Percentiles rank a stretch among this genome's conserved stretches.
Evolutionary conservation across 2,329 filamentous ascomycete species (phyloP).

Genomic region (Xylaria hypoxylon): DNA sequence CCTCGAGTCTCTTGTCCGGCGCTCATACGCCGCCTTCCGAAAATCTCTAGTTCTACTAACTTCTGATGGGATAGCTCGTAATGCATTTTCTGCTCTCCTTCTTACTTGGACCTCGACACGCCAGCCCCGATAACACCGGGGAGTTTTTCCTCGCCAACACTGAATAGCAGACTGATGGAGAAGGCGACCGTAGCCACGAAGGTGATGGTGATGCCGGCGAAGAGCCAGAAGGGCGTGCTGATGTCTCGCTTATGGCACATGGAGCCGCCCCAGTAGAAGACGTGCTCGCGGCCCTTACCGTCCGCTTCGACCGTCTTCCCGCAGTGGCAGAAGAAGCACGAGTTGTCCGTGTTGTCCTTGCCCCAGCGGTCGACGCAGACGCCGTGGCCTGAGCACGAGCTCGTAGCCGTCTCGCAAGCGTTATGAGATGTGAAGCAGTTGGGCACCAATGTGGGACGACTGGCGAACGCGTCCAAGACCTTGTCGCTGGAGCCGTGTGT

Average conservation of each 20-base stretch:
- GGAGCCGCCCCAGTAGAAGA: conserved; percentile 82
- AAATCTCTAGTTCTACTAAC: neutral
- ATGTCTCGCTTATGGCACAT: conserved; percentile 94
- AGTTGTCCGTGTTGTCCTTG: conserved; percentile 52
- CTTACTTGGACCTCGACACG: conserved; percentile 75
- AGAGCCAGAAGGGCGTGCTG: conserved; percentile 88
- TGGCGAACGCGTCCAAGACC: conserved; percentile 52
- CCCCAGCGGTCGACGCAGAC: conserved; percentile 76
- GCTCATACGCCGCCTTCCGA: neutral
- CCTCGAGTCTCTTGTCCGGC: conserved; percentile 1
- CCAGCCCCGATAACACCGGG: conserved; percentile 97
- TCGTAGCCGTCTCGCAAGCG: conserved; percentile 76
- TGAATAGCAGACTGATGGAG: conserved; percentile 82
- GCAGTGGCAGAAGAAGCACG: conserved; percentile 86
- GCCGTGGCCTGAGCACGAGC: conserved; percentile 86
- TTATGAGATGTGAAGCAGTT: conserved; percentile 79
- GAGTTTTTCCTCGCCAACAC: conserved; percentile 85
- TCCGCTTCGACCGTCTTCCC: conserved; percentile 64
- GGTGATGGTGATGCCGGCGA: conserved; percentile 78
- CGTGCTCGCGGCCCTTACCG: conserved; percentile 56
- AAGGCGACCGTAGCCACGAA: conserved; percentile 76
- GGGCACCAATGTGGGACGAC: conserved; percentile 62
- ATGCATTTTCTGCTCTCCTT: neutral
- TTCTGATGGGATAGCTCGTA: neutral
- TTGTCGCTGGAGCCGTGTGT: conserved; percentile 23